These are phyloP conservation scores for Diaporthe citriasiana DNA, from an alignment of 2,329 filamentous ascomycete genomes.

Conservation along the genomic window DNA sequence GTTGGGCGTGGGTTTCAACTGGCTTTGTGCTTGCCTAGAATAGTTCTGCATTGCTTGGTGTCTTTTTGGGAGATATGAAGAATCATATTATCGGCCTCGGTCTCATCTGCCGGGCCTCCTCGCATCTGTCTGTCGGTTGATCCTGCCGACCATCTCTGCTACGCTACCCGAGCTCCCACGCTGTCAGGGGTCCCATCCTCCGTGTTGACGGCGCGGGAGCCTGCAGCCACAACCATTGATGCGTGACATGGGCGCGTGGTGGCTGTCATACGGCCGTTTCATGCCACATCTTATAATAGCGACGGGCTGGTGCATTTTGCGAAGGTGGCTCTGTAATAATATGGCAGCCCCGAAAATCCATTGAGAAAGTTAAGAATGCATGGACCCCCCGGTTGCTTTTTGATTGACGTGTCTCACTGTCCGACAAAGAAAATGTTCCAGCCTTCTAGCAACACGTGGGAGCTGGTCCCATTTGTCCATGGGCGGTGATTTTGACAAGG, in stretches of 20 bases:
- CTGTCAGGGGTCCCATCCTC: background rate
- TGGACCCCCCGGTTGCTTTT: constrained; percentile 14
- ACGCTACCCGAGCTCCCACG: background rate
- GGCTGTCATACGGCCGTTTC: constrained; percentile 19
- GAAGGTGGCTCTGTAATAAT: no score
- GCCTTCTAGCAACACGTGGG: constrained; percentile 1
- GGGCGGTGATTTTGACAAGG: background rate
- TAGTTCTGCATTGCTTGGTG: constrained; percentile 32
- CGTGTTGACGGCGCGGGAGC: constrained; percentile 7
- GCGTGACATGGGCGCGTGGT: background rate
- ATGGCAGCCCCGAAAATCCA: background rate
- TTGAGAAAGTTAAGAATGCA: background rate
- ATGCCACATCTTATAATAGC: constrained; percentile 10
- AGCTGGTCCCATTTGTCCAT: background rate
- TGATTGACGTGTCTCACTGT: constrained; percentile 7
- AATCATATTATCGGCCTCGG: constrained; percentile 6
- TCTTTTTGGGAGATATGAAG: constrained; percentile 35
- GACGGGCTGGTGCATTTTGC: background rate
- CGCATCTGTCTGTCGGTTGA: background rate
- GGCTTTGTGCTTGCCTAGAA: constrained; percentile 3
- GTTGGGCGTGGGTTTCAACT: constrained; percentile 21
- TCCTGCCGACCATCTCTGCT: background rate
- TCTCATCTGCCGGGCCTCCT: background rate
- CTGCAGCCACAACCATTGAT: background rate
- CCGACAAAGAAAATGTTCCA: constrained; percentile 13